Evolutionary conservation across 352 stramenopile species (phyloP).

Genomic region (Pythium rishiriense): DNA sequence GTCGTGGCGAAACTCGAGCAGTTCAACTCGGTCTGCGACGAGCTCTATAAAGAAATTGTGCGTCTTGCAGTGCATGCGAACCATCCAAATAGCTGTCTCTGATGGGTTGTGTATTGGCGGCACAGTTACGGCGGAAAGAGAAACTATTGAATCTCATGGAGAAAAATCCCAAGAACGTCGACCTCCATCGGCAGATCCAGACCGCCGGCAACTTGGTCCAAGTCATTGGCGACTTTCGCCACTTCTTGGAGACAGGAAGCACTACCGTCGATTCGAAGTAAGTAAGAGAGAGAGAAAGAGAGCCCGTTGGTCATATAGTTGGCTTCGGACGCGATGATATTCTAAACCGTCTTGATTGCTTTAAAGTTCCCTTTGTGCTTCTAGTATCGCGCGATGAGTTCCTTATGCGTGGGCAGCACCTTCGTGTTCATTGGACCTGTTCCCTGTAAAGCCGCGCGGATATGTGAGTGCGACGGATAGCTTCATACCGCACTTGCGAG

Average conservation of each 20-base stretch:
- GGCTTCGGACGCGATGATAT: too few relatives aligned
- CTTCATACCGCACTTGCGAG: too few relatives aligned
- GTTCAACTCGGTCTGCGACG: slow-evolving; percentile 88
- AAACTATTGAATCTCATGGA: slow-evolving; percentile 84
- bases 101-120: slow-evolving; percentile 4
- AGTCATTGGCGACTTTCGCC: slow-evolving; percentile 79
- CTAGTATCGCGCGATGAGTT: too few relatives aligned
- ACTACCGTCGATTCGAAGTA: slow-evolving; percentile 13
- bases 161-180: slow-evolving; percentile 81
- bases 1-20: slow-evolving; percentile 87
- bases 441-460: too few relatives aligned
- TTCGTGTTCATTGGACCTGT: background rate
- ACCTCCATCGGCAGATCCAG: slow-evolving; percentile 86
- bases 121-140: slow-evolving; percentile 82
- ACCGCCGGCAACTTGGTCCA: slow-evolving; percentile 81
- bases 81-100: background rate
- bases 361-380: too few relatives aligned
- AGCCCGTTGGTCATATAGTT: too few relatives aligned
- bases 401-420: too few relatives aligned
- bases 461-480: too few relatives aligned
- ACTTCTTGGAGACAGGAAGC: slow-evolving; percentile 76
- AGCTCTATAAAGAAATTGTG: slow-evolving; percentile 89
- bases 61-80: slow-evolving; percentile 6
- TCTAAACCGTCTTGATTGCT: too few relatives aligned
- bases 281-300: background rate